These are phyloP conservation scores for Syncephalis plumigaleata DNA, from an alignment of 371 early-diverging fungal genomes.

Conservation along the genomic window DNA sequence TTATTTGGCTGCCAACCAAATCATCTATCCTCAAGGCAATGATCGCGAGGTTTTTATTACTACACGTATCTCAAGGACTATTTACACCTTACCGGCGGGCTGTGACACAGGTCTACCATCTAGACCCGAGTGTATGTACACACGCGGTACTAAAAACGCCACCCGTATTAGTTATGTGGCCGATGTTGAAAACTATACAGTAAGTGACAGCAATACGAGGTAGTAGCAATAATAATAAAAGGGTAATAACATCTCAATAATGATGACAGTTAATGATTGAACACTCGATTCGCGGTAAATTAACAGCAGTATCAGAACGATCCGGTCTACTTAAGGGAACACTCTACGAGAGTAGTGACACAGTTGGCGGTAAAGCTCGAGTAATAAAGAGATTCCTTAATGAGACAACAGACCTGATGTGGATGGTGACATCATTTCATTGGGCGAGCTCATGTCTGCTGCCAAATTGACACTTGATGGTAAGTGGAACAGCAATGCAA, in stretches of 20 bases:
- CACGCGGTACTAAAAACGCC: conserved; percentile 8
- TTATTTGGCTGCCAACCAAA: conserved; percentile 12
- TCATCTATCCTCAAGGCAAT: conserved; percentile 12
- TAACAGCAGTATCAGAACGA: conserved; percentile 14
- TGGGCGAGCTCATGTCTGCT: conserved; percentile 15
- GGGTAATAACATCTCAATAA: neutral
- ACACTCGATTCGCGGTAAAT: conserved; percentile 23
- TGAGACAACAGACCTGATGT: conserved; percentile 2
- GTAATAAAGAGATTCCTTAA: neutral
- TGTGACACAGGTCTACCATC: conserved; percentile 7
- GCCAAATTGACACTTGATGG: conserved; percentile 13
- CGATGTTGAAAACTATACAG: conserved; percentile 14
- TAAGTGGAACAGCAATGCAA: neutral
- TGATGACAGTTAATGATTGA: conserved; percentile 19
- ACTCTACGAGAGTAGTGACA: neutral
- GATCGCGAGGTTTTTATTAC: conserved; percentile 15
- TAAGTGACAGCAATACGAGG: too few relatives aligned
- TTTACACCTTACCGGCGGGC: conserved; percentile 7
- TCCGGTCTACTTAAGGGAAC: conserved; percentile 16
- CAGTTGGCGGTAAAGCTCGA: too few relatives aligned
- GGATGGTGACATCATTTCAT: conserved; percentile 20
- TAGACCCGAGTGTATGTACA: neutral
- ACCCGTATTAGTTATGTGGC: conserved; percentile 9
- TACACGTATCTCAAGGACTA: conserved; percentile 11
- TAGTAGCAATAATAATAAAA: too few relatives aligned